Evolutionary conservation across 495 filamentous ascomycete genomes (phyloP).

Genomic region (Aspergillus ellipticus): DNA sequence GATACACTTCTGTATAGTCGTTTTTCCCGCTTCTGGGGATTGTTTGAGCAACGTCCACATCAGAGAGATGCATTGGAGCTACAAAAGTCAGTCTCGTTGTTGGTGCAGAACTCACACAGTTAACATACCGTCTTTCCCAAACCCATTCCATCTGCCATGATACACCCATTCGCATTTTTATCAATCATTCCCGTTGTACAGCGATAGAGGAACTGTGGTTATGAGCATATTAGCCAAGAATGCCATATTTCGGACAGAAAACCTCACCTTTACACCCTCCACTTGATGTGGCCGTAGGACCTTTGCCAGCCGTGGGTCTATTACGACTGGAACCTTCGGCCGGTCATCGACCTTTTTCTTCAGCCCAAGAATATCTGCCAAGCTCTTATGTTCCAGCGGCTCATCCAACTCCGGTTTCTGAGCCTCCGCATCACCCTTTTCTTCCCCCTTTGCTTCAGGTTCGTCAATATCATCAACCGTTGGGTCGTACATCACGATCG

Average conservation of each 20-base stretch:
- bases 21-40: conserved; percentile 87
- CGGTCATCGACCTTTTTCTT: conserved; percentile 80
- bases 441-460: conserved; percentile 45
- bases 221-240: conserved; percentile 4
- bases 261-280: conserved; percentile 79
- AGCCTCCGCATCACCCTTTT: conserved; percentile 49
- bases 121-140: conserved; percentile 80
- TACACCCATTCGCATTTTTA: conserved; percentile 90
- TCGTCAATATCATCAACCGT: conserved; percentile 82
- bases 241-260: neutral
- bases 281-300: conserved; percentile 95
- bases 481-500: conserved; percentile 94
- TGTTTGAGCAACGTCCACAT: conserved; percentile 98
- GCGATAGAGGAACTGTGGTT: conserved; percentile 78
- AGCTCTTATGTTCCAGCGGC: conserved; percentile 84
- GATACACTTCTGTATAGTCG: conserved; percentile 93
- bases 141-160: conserved; percentile 99
- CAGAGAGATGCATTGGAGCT: conserved; percentile 71
- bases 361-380: conserved; percentile 93
- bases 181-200: conserved; percentile 94
- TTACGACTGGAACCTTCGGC: conserved; percentile 92
- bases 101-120: neutral
- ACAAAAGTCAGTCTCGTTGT: conserved; percentile 29
- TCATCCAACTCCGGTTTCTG: conserved; percentile 62
- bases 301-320: conserved; percentile 88